phyloP scores from a whole-genome alignment of 371 early-diverging fungal species.

The Blakeslea trispora region DNA sequence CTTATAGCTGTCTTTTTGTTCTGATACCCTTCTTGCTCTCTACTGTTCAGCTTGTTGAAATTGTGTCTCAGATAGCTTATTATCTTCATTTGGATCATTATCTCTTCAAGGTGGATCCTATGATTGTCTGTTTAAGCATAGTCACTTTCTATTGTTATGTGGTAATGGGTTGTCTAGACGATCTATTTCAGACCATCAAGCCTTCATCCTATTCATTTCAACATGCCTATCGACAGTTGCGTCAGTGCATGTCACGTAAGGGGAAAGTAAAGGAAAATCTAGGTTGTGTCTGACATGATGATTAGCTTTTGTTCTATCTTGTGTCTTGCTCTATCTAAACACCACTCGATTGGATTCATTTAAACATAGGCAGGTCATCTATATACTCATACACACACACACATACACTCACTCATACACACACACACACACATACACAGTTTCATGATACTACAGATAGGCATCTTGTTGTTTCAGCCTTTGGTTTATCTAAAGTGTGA shows the following conservation, averaged over 20 bases:
- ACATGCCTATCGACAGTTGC: background rate
- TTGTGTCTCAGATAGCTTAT: background rate
- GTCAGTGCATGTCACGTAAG: background rate
- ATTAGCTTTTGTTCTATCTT: conserved; percentile 20
- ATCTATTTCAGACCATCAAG: background rate
- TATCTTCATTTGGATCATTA: conserved; percentile 1
- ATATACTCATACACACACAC: too few species aligned
- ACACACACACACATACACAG: too few species aligned
- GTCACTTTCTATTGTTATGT: conserved; percentile 11
- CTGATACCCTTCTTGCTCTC: conserved; percentile 6
- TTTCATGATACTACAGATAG: conserved; percentile 18
- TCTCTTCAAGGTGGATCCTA: conserved; percentile 1
- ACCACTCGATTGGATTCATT: too few species aligned
- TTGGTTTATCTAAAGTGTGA: conserved; percentile 6
- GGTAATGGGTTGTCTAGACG: conserved; percentile 6
- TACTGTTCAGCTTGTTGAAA: background rate
- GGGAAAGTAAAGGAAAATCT: too few species aligned
- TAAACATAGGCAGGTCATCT: too few species aligned
- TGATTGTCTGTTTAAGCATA: conserved; percentile 9
- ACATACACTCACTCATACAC: too few species aligned
- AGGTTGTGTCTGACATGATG: background rate
- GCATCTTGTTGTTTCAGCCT: conserved; percentile 20
- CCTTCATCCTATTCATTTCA: background rate
- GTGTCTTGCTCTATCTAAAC: too few species aligned
- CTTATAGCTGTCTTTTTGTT: background rate